Percentiles rank a stretch among this genome's conserved stretches.
These are phyloP conservation scores for Podospora bellae-mahoneyi DNA, from an alignment of 495 filamentous ascomycete genomes.

Conservation along the genomic window DNA sequence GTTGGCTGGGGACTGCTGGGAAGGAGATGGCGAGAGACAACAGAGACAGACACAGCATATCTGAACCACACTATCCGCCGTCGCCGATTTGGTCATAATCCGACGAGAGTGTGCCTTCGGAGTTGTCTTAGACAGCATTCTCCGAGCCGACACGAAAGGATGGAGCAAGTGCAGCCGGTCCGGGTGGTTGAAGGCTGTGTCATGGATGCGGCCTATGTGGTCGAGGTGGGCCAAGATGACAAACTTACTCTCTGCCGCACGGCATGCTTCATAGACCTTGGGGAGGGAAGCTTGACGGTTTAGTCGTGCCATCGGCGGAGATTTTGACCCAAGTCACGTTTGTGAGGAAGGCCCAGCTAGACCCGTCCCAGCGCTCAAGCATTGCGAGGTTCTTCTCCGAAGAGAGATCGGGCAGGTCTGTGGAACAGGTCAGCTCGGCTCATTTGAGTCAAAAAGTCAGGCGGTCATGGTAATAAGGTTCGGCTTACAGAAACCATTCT, in stretches of 20 bases:
- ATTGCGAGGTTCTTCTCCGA: slow-evolving; percentile 42
- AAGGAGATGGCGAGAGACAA: slow-evolving; percentile 1
- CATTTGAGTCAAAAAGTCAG: neutral
- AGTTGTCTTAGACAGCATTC: slow-evolving; percentile 9
- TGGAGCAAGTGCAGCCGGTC: slow-evolving; percentile 10
- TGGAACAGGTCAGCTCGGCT: slow-evolving; percentile 16
- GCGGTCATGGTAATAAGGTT: neutral
- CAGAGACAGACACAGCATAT: neutral
- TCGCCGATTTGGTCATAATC: neutral
- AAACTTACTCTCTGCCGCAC: slow-evolving; percentile 4
- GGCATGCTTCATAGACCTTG: slow-evolving; percentile 23
- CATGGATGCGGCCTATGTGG: neutral
- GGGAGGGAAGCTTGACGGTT: slow-evolving; percentile 65
- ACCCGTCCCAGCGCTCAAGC: slow-evolving; percentile 49
- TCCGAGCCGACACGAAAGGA: neutral
- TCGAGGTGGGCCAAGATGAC: neutral
- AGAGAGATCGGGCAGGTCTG: slow-evolving; percentile 53
- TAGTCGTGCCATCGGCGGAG: slow-evolving; percentile 52
- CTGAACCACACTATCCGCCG: slow-evolving; percentile 4
- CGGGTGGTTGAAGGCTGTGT: slow-evolving; percentile 1
- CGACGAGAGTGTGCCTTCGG: neutral
- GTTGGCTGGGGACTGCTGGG: slow-evolving; percentile 1
- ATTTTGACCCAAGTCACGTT: slow-evolving; percentile 60
- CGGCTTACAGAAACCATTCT: slow-evolving; percentile 70
- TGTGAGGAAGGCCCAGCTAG: slow-evolving; percentile 50